Evolutionary conservation across 1,139 yeast species (phyloP).

Genomic region (Pneumocystis sp.): DNA sequence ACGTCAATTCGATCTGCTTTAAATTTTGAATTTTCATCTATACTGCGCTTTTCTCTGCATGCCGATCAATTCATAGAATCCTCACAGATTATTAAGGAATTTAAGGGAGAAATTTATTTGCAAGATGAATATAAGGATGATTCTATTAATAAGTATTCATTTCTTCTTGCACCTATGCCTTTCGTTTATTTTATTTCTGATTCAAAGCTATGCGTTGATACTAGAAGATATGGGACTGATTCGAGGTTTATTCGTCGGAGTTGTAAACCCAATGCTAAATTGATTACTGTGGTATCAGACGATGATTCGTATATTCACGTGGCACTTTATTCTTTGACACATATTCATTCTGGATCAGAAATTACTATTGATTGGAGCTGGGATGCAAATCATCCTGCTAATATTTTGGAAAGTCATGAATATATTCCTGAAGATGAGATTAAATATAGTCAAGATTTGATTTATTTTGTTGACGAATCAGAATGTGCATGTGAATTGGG

Average conservation of each 20-base stretch:
- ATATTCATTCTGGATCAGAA: slow-evolving; percentile 49
- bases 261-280: slow-evolving; percentile 57
- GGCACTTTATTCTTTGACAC: slow-evolving; percentile 42
- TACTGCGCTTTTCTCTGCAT: slow-evolving; percentile 49
- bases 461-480: slow-evolving; percentile 3
- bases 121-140: slow-evolving; percentile 49
- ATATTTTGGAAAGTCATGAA: slow-evolving; percentile 25
- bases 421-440: slow-evolving; percentile 5
- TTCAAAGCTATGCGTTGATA: slow-evolving; percentile 53
- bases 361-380: slow-evolving; percentile 76
- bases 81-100: slow-evolving; percentile 45
- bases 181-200: slow-evolving; percentile 44
- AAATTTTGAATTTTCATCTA: slow-evolving; percentile 45
- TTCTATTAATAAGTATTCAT: slow-evolving; percentile 56
- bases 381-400: slow-evolving; percentile 67
- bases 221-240: slow-evolving; percentile 64
- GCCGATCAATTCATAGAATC: slow-evolving; percentile 32
- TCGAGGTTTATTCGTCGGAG: slow-evolving; percentile 63
- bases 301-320: slow-evolving; percentile 35
- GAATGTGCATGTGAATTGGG: slow-evolving; percentile 13
- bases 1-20: slow-evolving; percentile 33
- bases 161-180: slow-evolving; percentile 79
- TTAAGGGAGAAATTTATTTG: slow-evolving; percentile 58
- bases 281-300: slow-evolving; percentile 40
- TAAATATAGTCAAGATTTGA: slow-evolving; percentile 1